Evolutionary conservation across 2,329 filamentous ascomycete genomes (phyloP).

Genomic region (Aspergillus unguis): DNA sequence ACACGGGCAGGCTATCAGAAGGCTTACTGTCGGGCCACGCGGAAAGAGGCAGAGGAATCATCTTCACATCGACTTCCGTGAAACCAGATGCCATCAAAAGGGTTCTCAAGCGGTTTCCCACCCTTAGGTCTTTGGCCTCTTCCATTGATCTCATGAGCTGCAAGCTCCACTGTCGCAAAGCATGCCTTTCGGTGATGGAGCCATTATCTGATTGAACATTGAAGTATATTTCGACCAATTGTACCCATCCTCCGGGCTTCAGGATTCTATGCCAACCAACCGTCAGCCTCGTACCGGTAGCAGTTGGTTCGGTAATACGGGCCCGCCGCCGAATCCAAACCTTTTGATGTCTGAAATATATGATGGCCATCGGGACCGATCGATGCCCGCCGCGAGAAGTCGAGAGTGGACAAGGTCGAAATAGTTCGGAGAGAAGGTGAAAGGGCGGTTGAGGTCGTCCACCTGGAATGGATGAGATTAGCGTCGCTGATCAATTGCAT

Average conservation of each 20-base stretch:
- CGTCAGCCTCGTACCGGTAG: constrained; percentile 8
- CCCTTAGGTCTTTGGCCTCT: constrained; percentile 63
- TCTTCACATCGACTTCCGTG: constrained; percentile 62
- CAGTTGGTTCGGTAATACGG: background rate
- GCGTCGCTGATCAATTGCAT: background rate
- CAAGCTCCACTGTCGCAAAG: constrained; percentile 64
- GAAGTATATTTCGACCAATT: constrained; percentile 84
- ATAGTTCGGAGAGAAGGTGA: constrained; percentile 65
- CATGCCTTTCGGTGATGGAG: constrained; percentile 65
- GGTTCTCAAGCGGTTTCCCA: constrained; percentile 57
- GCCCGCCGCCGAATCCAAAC: constrained; percentile 27
- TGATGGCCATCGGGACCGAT: constrained; percentile 66
- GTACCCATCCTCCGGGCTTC: constrained; percentile 76
- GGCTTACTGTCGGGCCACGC: constrained; percentile 64
- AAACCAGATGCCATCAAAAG: constrained; percentile 64
- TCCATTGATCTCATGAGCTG: constrained; percentile 61
- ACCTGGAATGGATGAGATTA: constrained; percentile 41
- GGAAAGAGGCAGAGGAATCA: constrained; percentile 67
- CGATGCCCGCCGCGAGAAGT: constrained; percentile 60
- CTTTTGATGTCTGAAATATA: constrained; percentile 73
- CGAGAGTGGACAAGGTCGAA: constrained; percentile 83
- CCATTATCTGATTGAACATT: constrained; percentile 85
- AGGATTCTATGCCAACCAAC: constrained; percentile 40
- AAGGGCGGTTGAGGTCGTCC: constrained; percentile 67
- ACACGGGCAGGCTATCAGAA: background rate